Evolutionary conservation across 768 basidiomycete genomes (phyloP), one percentile per base, ranked within the genome.

Genomic region (Kwoniella bestiolae): DNA sequence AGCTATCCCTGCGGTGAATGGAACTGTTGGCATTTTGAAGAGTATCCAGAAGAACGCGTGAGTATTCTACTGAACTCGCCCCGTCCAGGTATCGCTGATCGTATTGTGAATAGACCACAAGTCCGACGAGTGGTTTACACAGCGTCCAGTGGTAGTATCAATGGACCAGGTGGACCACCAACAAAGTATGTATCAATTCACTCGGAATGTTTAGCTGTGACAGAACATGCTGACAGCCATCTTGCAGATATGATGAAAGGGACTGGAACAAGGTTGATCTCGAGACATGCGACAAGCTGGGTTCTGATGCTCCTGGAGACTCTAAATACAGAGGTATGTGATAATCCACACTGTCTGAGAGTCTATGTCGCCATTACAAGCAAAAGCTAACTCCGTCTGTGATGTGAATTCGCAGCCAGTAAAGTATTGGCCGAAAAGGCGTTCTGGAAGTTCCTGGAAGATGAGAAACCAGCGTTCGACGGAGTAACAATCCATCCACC

Each of bases 1-100:
- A 41, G 86, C 90, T 66, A 78, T 77, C n/a, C 91, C 91, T 4
- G 90, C 91, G 28, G 85, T 92, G 3, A 81, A 86, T 1, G 91
- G 91, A 0, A 92, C 91, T 0, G 70, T 85, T 0, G 83, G 86
- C 5, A 82, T 92, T 14, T 81, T 92, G 26, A 81, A 86, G 65
- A 86, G 86, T 46, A 85, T 86, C 9, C 73, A 41, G 38, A 41
- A 85, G 58, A 87, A 86, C 67, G 84, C 83, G 86, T 87, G 66
- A 58, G 65, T 69, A 4, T 23, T 28, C 25, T 51, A 41, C 38
- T 18, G 38, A 18, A 41, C 12, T 32, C 31, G 18, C 50, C 38
- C 71, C 82, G 85, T 55, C 67, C 83, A 18, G 69, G 75, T 9
- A 82, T 91, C 69, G 87, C n/a, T n/a, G n/a, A n/a, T n/a, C n/a